These are phyloP conservation scores for Daldinia vernicosa DNA, from an alignment of 495 filamentous ascomycete species.

Conservation along the genomic window DNA sequence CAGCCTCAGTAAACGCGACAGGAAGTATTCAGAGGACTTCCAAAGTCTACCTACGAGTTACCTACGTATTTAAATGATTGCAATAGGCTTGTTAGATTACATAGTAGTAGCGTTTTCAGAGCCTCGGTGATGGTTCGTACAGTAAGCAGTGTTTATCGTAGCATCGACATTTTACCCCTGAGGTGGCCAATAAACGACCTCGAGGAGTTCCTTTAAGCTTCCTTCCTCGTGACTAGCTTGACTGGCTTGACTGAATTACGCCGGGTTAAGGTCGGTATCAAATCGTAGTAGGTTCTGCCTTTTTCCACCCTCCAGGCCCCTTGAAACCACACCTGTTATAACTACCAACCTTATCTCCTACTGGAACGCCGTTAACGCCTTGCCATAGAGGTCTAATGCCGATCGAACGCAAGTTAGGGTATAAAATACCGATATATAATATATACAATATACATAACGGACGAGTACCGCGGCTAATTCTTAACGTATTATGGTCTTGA, in stretches of 20 bases:
- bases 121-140: not conserved
- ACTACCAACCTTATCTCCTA: not conserved
- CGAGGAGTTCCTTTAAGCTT: not conserved
- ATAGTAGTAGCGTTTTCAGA: not conserved
- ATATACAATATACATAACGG: not conserved
- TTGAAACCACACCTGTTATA: constrained; percentile 22
- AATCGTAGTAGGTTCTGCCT: not conserved
- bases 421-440: not conserved
- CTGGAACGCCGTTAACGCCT: not conserved
- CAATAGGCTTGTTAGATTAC: not conserved
- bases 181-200: not conserved
- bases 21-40: not conserved
- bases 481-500: not conserved
- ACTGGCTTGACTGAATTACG: not conserved
- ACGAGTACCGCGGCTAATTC: not conserved
- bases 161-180: not conserved
- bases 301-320: constrained; percentile 2
- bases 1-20: not conserved
- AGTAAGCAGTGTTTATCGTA: not conserved
- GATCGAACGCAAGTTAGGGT: not conserved
- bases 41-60: not conserved
- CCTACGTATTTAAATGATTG: not conserved
- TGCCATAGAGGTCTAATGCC: not conserved
- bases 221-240: not conserved
- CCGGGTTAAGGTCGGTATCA: constrained; percentile 3